Conservation (phyloP, 257 asterid genomes). For the Solanum etuberosum region DNA sequence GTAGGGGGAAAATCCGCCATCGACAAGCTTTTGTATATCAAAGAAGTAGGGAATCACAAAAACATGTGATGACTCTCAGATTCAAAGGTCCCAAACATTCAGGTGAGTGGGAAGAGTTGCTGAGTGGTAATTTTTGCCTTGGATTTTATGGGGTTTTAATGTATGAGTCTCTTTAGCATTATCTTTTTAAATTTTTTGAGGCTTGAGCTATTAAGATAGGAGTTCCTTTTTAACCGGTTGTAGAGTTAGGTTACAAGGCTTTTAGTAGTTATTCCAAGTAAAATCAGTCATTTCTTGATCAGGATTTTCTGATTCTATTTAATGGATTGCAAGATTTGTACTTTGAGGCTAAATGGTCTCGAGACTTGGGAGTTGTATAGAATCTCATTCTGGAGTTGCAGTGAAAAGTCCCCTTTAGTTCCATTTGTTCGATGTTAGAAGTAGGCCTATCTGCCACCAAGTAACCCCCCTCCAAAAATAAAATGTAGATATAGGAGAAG, state of each 20-base stretch:
- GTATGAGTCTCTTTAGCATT: neutral
- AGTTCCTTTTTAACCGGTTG: neutral
- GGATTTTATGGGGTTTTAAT: neutral
- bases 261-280: neutral
- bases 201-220: neutral
- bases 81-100: neutral
- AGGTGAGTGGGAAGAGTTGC: neutral
- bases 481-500: neutral
- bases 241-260: neutral
- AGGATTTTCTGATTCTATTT: neutral
- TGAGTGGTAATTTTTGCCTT: neutral
- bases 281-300: neutral
- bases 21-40: neutral
- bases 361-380: neutral
- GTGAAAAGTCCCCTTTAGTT: neutral
- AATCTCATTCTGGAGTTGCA: neutral
- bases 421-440: neutral
- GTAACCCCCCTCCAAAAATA: neutral
- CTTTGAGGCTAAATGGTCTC: neutral
- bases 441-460: neutral
- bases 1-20: neutral
- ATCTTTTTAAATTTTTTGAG: neutral
- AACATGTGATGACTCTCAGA: neutral
- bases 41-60: neutral
- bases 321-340: neutral